phyloP scores from a whole-genome alignment of 2,329 filamentous ascomycete species.

The Triangularia verruculosa region DNA sequence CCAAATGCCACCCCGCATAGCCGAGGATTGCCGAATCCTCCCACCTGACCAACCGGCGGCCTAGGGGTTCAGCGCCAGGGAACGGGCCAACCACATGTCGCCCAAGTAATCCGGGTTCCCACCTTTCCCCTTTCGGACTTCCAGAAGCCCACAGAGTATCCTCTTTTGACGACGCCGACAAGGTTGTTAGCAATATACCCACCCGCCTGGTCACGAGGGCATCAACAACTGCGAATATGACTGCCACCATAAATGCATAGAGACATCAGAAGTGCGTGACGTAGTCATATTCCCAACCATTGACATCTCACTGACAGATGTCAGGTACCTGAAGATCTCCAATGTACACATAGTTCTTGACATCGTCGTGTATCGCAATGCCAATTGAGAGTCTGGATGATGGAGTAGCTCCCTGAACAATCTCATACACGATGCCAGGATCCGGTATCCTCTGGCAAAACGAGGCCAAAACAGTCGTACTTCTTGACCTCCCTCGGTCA shows the following conservation, averaged over 20 bases:
- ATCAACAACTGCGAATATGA: not conserved
- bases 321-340: not conserved
- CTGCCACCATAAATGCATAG: no score
- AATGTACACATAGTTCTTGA: not conserved
- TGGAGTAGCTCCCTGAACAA: not conserved
- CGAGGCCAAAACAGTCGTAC: conserved; percentile 45
- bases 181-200: not conserved
- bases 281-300: no score
- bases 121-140: not conserved
- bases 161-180: not conserved
- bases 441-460: conserved; percentile 54
- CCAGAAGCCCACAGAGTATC: not conserved
- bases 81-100: conserved; percentile 18
- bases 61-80: conserved; percentile 2
- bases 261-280: no score
- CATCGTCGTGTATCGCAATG: not conserved
- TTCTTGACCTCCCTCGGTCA: conserved; percentile 69
- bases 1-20: conserved; percentile 22
- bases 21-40: conserved; percentile 31
- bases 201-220: not conserved
- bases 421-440: conserved; percentile 9
- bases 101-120: conserved; percentile 3
- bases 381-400: not conserved
- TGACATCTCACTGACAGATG: not conserved
- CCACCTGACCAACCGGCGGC: conserved; percentile 10